Evolutionary conservation across 306 rosid genomes (phyloP).

Genomic region (Cucurbita argyrosperma): DNA sequence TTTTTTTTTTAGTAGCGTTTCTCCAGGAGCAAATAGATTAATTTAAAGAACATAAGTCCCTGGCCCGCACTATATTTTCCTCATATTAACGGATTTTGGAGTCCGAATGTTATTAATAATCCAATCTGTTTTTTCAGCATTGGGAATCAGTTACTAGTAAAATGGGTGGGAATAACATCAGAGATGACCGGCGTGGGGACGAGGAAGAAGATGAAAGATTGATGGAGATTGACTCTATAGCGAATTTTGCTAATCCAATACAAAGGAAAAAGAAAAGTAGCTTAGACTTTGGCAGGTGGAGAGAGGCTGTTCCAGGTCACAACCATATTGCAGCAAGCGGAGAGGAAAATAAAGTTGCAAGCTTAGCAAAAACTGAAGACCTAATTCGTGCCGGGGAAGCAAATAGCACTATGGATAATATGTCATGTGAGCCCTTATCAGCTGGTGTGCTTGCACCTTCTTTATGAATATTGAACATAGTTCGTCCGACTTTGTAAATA

Average conservation of each 20-base stretch:
- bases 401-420: conserved; percentile 13
- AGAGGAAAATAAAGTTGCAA: conserved; percentile 4
- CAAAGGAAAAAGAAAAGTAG: conserved; percentile 47
- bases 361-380: conserved; percentile 9
- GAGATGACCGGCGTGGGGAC: conserved; percentile 14
- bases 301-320: conserved; percentile 31
- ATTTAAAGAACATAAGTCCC: neutral
- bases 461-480: neutral
- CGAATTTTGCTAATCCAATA: conserved; percentile 47
- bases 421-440: conserved; percentile 6
- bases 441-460: conserved; percentile 6
- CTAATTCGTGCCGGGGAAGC: conserved; percentile 14
- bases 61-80: neutral
- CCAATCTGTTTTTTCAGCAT: conserved; percentile 39
- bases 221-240: conserved; percentile 29
- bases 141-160: conserved; percentile 47
- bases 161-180: conserved; percentile 12
- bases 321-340: conserved; percentile 18
- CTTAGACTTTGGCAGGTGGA: conserved; percentile 55
- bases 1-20: neutral
- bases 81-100: neutral
- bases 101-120: conserved; percentile 6
- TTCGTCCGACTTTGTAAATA: neutral
- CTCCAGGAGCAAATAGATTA: neutral
- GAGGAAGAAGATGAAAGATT: conserved; percentile 30